Conservation (phyloP, 2,329 filamentous ascomycete species). For the Colletotrichum tropicale region DNA sequence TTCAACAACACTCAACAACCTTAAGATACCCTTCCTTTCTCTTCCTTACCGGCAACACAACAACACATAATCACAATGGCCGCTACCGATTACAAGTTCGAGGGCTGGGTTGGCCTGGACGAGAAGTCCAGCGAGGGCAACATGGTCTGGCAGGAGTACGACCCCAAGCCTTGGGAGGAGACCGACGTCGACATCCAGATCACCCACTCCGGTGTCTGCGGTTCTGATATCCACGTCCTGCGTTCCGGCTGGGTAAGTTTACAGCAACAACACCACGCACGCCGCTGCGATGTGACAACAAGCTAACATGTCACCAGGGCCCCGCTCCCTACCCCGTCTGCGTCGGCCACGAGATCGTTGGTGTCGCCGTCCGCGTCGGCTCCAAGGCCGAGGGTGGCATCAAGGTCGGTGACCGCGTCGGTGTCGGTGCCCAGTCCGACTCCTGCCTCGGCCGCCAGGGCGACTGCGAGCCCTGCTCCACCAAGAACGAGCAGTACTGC, state of each 20-base stretch:
- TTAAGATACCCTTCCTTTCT: background rate
- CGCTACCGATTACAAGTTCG: conserved; percentile 48
- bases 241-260: conserved; percentile 55
- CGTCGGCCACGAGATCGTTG: conserved; percentile 47
- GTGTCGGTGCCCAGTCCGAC: conserved; percentile 60
- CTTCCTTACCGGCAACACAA: background rate
- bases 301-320: background rate
- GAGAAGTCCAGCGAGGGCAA: conserved; percentile 49
- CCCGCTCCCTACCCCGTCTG: conserved; percentile 22
- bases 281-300: background rate
- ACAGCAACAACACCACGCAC: background rate
- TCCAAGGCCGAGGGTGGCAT: conserved; percentile 45
- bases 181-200: conserved; percentile 69
- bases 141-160: conserved; percentile 60
- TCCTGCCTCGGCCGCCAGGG: conserved; percentile 46
- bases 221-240: conserved; percentile 64
- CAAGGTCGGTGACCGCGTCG: conserved; percentile 63
- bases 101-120: conserved; percentile 54
- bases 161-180: conserved; percentile 70
- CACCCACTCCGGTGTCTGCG: conserved; percentile 71
- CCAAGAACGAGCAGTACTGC: conserved; percentile 46
- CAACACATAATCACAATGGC: conserved; percentile 26
- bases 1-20: background rate
- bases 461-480: conserved; percentile 42
- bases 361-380: conserved; percentile 47